Percentiles rank a stretch among this genome's conserved stretches.
phyloP scores from a whole-genome alignment of 2,329 filamentous ascomycete genomes.

The Ophiocordyceps robertsii region DNA sequence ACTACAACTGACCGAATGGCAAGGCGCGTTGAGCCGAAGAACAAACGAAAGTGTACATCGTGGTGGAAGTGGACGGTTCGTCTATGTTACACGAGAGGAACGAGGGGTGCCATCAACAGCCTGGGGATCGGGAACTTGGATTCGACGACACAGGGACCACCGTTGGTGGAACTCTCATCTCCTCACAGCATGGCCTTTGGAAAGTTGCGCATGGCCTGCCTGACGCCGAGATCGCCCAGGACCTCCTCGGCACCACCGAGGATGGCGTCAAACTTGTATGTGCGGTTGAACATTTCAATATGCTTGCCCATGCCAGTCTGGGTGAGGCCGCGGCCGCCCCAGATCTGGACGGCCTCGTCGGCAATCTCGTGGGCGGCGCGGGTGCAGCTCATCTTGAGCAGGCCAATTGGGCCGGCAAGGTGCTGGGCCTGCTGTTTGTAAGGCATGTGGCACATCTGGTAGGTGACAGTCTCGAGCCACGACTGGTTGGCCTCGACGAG shows the following conservation, averaged over 20 bases:
- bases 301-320: conserved; percentile 71
- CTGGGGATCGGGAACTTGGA: too few relatives aligned
- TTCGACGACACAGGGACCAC: too few relatives aligned
- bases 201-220: conserved; percentile 74
- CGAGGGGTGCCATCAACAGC: too few relatives aligned
- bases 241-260: conserved; percentile 76
- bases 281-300: conserved; percentile 74
- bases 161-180: neutral
- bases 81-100: too few relatives aligned
- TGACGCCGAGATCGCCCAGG: conserved; percentile 64
- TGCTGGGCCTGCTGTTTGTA: conserved; percentile 64
- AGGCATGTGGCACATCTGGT: conserved; percentile 78
- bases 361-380: conserved; percentile 71
- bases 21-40: too few relatives aligned
- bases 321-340: conserved; percentile 69
- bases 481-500: conserved; percentile 71
- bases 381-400: conserved; percentile 69
- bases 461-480: conserved; percentile 74
- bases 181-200: conserved; percentile 67
- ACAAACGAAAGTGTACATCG: too few relatives aligned
- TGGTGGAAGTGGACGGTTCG: neutral
- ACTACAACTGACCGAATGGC: neutral
- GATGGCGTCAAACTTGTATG: conserved; percentile 70
- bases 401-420: conserved; percentile 67
- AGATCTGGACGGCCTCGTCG: conserved; percentile 75